phyloP scores from a whole-genome alignment of 225 moss, liverwort and hornwort genomes.

The Ulota crispa region DNA sequence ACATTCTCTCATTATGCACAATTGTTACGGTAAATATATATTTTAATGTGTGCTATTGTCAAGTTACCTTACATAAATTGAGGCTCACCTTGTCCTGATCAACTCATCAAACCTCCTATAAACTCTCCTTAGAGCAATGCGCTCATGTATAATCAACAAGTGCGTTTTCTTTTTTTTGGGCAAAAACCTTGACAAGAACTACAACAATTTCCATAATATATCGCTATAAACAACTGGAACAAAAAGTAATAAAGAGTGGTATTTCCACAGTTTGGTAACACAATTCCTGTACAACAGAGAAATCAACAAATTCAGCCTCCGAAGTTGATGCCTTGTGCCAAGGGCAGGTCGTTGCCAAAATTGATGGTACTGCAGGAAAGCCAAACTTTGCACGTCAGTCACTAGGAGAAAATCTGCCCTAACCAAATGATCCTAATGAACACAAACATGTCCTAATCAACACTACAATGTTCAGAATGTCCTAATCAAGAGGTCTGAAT shows the following conservation, averaged over 20 bases:
- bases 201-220: neutral
- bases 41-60: no score
- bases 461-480: no score
- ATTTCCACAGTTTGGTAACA: neutral
- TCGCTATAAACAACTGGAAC: neutral
- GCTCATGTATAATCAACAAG: neutral
- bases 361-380: constrained; percentile 71
- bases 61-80: no score
- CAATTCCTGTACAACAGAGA: neutral
- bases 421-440: no score
- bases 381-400: constrained; percentile 1
- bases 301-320: constrained; percentile 37
- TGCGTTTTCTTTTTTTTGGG: neutral
- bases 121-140: no score
- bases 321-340: constrained; percentile 93
- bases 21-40: no score
- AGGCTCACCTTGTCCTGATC: no score
- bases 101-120: no score
- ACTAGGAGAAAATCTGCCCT: no score
- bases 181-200: neutral
- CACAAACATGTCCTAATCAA: no score
- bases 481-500: no score
- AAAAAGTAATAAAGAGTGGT: neutral
- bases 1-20: no score
- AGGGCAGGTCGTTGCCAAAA: constrained; percentile 67